These are phyloP conservation scores for Cryptococcus sp. DNA, from an alignment of 1,284 basidiomycete genomes.

Conservation along the genomic window DNA sequence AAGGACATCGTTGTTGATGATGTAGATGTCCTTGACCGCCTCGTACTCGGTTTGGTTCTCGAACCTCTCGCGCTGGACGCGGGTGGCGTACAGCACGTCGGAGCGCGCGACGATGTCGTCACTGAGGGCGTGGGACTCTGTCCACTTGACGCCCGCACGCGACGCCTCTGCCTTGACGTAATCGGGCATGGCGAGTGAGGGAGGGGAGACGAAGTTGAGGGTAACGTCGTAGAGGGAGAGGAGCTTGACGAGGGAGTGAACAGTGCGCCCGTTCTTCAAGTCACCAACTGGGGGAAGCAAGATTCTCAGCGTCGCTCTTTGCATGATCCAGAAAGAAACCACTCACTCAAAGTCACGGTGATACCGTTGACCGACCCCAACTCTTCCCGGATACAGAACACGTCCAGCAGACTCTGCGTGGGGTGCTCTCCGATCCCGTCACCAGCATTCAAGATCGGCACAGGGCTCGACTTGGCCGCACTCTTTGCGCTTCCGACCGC, in stretches of 20 bases:
- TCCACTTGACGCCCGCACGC: constrained; percentile 74
- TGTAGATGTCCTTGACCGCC: constrained; percentile 86
- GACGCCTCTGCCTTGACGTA: constrained; percentile 76
- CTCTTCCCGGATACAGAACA: constrained; percentile 97
- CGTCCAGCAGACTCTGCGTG: constrained; percentile 89
- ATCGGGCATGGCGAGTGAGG: constrained; percentile 86
- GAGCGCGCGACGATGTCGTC: constrained; percentile 87
- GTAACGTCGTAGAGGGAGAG: constrained; percentile 86
- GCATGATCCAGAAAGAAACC: neutral
- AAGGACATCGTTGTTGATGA: constrained; percentile 89
- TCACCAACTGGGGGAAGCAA: constrained; percentile 74
- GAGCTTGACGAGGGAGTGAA: constrained; percentile 91
- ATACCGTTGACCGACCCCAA: constrained; percentile 96
- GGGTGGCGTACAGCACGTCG: constrained; percentile 97
- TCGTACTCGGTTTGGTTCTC: constrained; percentile 77
- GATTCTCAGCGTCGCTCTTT: neutral
- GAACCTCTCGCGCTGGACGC: constrained; percentile 95
- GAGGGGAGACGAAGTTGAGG: constrained; percentile 93
- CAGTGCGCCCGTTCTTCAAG: constrained; percentile 96
- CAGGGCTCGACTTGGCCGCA: constrained; percentile 90
- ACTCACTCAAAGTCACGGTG: constrained; percentile 73
- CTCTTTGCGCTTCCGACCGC: constrained; percentile 84
- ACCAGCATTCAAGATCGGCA: constrained; percentile 94
- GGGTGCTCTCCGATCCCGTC: constrained; percentile 98
- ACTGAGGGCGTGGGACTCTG: constrained; percentile 79